A percentile compares a stretch with the other conserved stretches of the same genome.
Conservation (phyloP, 2,329 filamentous ascomycete species). For the Phyllosticta ampelicida region DNA sequence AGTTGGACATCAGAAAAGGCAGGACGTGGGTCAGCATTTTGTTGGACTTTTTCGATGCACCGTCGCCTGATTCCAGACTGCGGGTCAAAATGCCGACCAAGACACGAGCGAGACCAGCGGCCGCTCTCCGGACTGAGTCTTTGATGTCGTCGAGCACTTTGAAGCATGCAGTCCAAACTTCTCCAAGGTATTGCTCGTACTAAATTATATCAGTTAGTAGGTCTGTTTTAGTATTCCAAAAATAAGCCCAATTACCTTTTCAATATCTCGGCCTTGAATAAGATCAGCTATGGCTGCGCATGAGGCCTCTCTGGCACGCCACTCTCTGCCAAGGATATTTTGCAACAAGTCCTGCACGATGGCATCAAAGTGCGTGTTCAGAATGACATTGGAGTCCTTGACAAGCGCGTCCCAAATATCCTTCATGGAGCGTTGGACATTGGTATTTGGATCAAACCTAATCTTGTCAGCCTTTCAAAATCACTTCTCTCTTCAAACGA, state of each 20-base stretch:
- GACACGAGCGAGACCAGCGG: slow-evolving; percentile 69
- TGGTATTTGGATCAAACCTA: slow-evolving; percentile 79
- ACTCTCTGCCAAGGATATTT: slow-evolving; percentile 81
- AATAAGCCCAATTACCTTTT: slow-evolving; percentile 23
- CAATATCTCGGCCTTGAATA: slow-evolving; percentile 61
- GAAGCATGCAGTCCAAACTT: slow-evolving; percentile 77
- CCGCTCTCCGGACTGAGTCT: slow-evolving; percentile 70
- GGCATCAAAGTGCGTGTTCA: slow-evolving; percentile 73
- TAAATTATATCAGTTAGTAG: slow-evolving; percentile 21
- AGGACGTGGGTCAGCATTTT: slow-evolving; percentile 78
- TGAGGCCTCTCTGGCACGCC: slow-evolving; percentile 85
- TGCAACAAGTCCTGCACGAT: slow-evolving; percentile 82
- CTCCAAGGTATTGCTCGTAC: slow-evolving; percentile 74
- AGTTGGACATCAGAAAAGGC: slow-evolving; percentile 80
- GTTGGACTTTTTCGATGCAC: slow-evolving; percentile 53
- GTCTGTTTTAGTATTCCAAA: no score
- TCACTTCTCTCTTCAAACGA: neutral
- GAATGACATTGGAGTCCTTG: slow-evolving; percentile 66
- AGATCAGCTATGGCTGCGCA: slow-evolving; percentile 84
- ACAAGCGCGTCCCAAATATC: slow-evolving; percentile 97
- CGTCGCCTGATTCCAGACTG: slow-evolving; percentile 68
- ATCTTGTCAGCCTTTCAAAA: slow-evolving; percentile 13
- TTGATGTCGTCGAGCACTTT: slow-evolving; percentile 97
- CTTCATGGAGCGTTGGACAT: slow-evolving; percentile 91
- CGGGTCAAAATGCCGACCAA: slow-evolving; percentile 78